Evolutionary conservation across 2,329 filamentous ascomycete genomes (phyloP).

Genomic region (Fusarium chaquense): DNA sequence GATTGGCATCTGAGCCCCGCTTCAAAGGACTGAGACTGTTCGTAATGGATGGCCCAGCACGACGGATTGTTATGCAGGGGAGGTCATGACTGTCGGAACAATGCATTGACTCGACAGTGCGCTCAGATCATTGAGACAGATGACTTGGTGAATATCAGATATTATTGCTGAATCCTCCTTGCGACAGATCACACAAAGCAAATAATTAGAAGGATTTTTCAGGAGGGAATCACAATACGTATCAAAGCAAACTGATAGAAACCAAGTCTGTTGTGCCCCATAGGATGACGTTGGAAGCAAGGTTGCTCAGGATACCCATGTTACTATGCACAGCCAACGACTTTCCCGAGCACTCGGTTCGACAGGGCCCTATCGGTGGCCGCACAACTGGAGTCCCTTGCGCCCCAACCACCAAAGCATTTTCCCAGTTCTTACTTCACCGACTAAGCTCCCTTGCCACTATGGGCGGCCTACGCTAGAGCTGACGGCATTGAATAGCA

Average conservation of each 20-base stretch:
- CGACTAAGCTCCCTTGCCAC: conserved; percentile 42
- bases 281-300: conserved; percentile 36
- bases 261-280: conserved; percentile 1
- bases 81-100: conserved; percentile 19
- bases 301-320: conserved; percentile 36
- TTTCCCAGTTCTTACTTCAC: conserved; percentile 35
- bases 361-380: conserved; percentile 47
- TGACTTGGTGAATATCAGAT: conserved; percentile 11
- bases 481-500: conserved; percentile 31
- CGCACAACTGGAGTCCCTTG: conserved; percentile 33
- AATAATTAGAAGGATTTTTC: background rate
- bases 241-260: conserved; percentile 3
- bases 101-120: conserved; percentile 36
- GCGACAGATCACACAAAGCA: background rate
- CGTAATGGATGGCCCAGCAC: conserved; percentile 34
- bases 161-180: conserved; percentile 1
- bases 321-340: conserved; percentile 23
- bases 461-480: conserved; percentile 45
- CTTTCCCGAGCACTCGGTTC: conserved; percentile 44
- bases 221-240: background rate
- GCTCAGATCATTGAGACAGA: conserved; percentile 29
- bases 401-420: conserved; percentile 34
- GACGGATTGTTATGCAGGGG: conserved; percentile 30
- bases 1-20: conserved; percentile 44
- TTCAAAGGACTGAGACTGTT: conserved; percentile 22